phyloP scores from a whole-genome alignment of 768 basidiomycete species.

The Asterophora lycoperdoides region DNA sequence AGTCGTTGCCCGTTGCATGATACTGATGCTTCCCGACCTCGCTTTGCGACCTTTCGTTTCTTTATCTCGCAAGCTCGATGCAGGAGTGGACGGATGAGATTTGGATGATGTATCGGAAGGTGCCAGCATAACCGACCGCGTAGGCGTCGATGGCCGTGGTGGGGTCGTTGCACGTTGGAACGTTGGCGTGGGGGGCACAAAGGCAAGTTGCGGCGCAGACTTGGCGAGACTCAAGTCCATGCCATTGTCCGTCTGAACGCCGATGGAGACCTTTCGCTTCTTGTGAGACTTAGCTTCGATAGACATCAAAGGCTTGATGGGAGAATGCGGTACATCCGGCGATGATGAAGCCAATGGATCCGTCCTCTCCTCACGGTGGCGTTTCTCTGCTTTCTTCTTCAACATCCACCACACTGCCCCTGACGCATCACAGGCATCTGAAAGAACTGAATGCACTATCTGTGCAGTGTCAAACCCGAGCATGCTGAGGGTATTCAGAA shows the following conservation, averaged over 20 bases:
- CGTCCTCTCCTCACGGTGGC: slow-evolving; percentile 33
- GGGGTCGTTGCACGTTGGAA: slow-evolving; percentile 47
- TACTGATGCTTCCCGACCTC: slow-evolving; percentile 87
- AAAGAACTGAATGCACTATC: slow-evolving; percentile 89
- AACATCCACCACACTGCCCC: slow-evolving; percentile 98
- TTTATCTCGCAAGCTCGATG: slow-evolving; percentile 54
- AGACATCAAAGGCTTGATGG: slow-evolving; percentile 10
- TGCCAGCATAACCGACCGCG: slow-evolving; percentile 51
- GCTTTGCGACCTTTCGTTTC: slow-evolving; percentile 62
- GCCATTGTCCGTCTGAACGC: slow-evolving; percentile 44
- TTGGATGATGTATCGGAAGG: slow-evolving; percentile 53
- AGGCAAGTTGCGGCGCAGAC: slow-evolving; percentile 57
- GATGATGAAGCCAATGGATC: slow-evolving; percentile 8
- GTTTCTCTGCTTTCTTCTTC: slow-evolving; percentile 70
- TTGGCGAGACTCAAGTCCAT: slow-evolving; percentile 27
- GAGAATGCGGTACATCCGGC: slow-evolving; percentile 4
- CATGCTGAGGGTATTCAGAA: slow-evolving; percentile 68
- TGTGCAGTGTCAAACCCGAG: slow-evolving; percentile 93
- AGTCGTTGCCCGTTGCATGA: slow-evolving; percentile 94
- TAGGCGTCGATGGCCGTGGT: slow-evolving; percentile 43
- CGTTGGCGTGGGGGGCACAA: slow-evolving; percentile 79
- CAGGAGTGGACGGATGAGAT: slow-evolving; percentile 70
- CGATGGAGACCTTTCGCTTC: slow-evolving; percentile 28
- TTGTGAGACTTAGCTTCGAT: slow-evolving; percentile 25
- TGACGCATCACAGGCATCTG: slow-evolving; percentile 87